A percentile compares a stretch with the other conserved stretches of the same genome.
phyloP scores from a whole-genome alignment of 176 grass and related monocot species.

The Oryza glumipatula region DNA sequence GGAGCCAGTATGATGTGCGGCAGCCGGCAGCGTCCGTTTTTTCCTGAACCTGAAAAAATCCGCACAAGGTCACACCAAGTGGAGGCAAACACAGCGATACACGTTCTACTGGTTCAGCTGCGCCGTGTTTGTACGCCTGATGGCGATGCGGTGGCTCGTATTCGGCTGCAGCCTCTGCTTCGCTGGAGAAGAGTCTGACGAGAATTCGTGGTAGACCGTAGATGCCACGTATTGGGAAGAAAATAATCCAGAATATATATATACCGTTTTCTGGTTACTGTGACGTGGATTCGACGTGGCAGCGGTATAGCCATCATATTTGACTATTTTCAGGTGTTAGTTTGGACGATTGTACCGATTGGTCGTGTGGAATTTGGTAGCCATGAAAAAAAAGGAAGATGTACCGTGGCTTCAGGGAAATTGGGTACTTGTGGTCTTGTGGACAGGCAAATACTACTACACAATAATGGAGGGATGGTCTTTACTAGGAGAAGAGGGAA shows the following conservation, averaged over 20 bases:
- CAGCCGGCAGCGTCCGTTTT: background rate
- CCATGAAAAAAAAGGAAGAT: background rate
- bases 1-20: background rate
- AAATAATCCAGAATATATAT: background rate
- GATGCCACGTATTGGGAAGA: background rate
- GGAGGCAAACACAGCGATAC: background rate
- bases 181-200: background rate
- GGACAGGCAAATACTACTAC: too few species aligned
- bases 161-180: background rate
- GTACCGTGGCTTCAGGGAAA: background rate
- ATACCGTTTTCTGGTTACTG: background rate
- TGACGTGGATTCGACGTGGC: slow-evolving; percentile 31
- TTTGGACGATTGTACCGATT: background rate
- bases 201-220: background rate
- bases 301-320: background rate
- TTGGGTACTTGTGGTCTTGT: too few species aligned
- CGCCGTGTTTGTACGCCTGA: slow-evolving; percentile 9
- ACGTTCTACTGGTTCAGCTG: background rate
- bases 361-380: background rate
- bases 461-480: too few species aligned
- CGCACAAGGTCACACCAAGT: slow-evolving; percentile 12
- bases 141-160: background rate
- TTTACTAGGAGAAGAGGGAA: too few species aligned
- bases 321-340: background rate
- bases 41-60: background rate